These are phyloP conservation scores for Salix purpurea DNA, from an alignment of 345 rosid genomes.

Conservation along the genomic window DNA sequence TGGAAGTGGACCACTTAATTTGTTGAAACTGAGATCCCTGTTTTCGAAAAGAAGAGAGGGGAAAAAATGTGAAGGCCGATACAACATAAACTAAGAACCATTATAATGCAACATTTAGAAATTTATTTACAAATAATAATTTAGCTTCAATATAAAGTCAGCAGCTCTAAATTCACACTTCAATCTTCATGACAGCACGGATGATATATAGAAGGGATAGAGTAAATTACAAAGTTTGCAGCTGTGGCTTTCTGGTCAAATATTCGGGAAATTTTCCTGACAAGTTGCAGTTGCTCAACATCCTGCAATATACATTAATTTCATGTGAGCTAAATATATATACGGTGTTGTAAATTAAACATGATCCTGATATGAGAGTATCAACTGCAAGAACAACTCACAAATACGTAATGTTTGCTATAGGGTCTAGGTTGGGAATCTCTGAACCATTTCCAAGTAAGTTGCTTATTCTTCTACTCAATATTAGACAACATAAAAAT, in stretches of 20 bases:
- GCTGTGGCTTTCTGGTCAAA: neutral
- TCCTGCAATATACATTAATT: conserved; percentile 3
- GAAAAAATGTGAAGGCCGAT: no score
- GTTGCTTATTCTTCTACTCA: conserved; percentile 13
- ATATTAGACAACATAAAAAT: neutral
- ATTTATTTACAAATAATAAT: no score
- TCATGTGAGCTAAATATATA: neutral
- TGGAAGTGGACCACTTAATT: conserved; percentile 4
- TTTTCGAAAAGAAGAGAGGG: neutral
- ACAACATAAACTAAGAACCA: no score
- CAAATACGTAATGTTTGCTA: neutral
- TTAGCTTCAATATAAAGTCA: no score
- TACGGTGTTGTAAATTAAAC: neutral
- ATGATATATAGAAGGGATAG: neutral
- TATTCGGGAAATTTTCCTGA: neutral
- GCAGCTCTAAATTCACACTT: neutral
- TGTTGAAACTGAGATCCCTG: conserved; percentile 17
- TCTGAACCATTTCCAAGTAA: conserved; percentile 4
- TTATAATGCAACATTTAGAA: no score
- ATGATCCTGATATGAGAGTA: neutral
- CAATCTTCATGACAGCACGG: neutral
- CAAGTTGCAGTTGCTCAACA: conserved; percentile 14
- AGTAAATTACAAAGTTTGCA: conserved; percentile 4
- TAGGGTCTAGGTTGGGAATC: neutral
- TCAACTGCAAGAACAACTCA: conserved; percentile 1